Base-by-base conservation (phyloP, 192 early-diverging fungal species). In the Rhizophlyctis rosea region DNA sequence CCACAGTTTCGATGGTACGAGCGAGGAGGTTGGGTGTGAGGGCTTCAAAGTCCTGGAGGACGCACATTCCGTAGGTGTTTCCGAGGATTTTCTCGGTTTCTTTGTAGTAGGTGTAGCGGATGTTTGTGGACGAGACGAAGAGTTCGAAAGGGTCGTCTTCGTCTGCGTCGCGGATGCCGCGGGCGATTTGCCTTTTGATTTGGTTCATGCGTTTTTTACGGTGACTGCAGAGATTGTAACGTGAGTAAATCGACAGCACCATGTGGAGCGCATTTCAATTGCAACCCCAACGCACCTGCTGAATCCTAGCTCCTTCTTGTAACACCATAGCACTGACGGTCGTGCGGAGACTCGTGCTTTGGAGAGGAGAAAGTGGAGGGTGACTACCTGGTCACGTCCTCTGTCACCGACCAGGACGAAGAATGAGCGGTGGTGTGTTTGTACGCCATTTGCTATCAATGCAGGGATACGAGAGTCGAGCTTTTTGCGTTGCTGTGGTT, bases 31-130 rank as follows among this genome's bases (percentile, higher is more conserved):
- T 99, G 48, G 96, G 96, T 18, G 96, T 99, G 59, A 99, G 79
- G 3, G 96, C 95, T 69, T 99, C 96, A 71, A 99, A 99, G 76
- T 99, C 96, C 84, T 82, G 70, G 53, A 99, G 75, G 29, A 99
- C 87, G 59, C 95, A 97, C 96, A 99, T 99, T 4, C 96, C 96
- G 63, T 88, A 99, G 25, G 96, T 99, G 70, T 94, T 92, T 67
- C 96, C 96, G 56, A 99, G 82, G 63, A 99, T 92, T 71, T 95
- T 99, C 64, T 97, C 88, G 23, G 95, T 94, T 71, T 99, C 96
- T 72, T 99, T 99, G 85, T 99, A 99, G 86, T 97, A 99, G 28
- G 94, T 91, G 79, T 99, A 99, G 59, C 95, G 85, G 69, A 99
- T 98, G 67, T 94, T 85, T 29, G 96, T 96, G 48, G 91, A 88